Conservation (phyloP, 768 basidiomycete species). For the Russula ochroleuca region DNA sequence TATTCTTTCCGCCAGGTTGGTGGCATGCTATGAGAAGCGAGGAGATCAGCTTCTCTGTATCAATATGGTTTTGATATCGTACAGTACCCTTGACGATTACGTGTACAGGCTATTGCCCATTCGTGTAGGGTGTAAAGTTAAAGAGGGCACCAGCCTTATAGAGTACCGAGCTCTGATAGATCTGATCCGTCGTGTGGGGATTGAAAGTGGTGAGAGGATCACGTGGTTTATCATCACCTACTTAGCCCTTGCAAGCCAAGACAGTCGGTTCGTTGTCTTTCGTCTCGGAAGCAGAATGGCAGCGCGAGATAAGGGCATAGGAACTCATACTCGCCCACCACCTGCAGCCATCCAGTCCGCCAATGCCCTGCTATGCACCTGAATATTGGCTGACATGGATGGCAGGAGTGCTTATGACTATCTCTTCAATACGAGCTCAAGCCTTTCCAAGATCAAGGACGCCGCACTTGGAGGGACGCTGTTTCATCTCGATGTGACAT, state of each 20-base stretch:
- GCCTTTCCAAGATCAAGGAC: conserved; percentile 64
- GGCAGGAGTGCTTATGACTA: conserved; percentile 42
- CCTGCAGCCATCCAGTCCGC: conserved; percentile 15
- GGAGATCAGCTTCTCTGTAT: conserved; percentile 78
- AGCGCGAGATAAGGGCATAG: conserved; percentile 7
- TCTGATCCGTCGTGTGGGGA: too few relatives aligned
- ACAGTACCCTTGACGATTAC: neutral
- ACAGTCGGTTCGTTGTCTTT: neutral
- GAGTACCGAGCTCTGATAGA: neutral
- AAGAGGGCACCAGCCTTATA: neutral
- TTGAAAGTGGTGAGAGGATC: neutral
- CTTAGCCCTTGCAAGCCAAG: neutral
- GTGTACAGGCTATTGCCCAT: neutral
- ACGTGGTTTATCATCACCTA: conserved; percentile 1
- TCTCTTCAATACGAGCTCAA: conserved; percentile 49
- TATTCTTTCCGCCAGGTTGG: conserved; percentile 91
- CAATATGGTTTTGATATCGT: conserved; percentile 77
- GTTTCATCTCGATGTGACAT: conserved; percentile 40
- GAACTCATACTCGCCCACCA: conserved; percentile 12
- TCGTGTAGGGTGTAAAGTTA: neutral
- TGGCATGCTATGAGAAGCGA: conserved; percentile 92
- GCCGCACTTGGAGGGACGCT: conserved; percentile 58
- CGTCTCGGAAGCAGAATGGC: conserved; percentile 14
- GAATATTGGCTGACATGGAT: conserved; percentile 10
- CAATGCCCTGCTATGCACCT: neutral